Evolutionary conservation across 495 filamentous ascomycete species (phyloP).

Genomic region (Penicillium canescens): DNA sequence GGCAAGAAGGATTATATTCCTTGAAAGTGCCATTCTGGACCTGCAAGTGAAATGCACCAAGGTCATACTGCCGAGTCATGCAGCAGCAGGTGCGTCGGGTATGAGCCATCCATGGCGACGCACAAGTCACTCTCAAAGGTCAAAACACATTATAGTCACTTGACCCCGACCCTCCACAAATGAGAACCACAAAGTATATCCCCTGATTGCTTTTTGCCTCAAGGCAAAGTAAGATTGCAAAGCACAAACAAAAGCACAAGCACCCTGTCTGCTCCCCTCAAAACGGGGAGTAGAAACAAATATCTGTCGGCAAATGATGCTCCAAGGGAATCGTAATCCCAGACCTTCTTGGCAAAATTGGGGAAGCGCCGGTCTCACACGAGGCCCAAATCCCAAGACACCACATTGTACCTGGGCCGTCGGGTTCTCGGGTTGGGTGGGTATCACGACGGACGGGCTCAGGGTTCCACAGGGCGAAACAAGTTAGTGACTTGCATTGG

Average conservation of each 20-base stretch:
- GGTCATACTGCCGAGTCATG: neutral
- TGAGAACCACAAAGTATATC: neutral
- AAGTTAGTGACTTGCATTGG: conserved; percentile 10
- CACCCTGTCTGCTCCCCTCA: neutral
- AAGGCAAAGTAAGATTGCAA: neutral
- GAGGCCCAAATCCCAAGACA: neutral
- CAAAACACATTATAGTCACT: no score
- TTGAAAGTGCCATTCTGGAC: neutral
- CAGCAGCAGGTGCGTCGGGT: no score
- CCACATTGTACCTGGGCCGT: neutral
- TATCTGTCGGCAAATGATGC: neutral
- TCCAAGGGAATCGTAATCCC: no score
- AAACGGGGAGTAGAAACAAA: neutral
- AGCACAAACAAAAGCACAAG: neutral
- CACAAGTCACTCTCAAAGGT: no score
- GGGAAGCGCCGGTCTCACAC: neutral
- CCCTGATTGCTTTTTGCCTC: neutral
- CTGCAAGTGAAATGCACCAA: neutral
- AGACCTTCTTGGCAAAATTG: neutral
- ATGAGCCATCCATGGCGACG: no score
- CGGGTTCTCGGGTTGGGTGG: neutral
- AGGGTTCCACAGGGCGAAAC: conserved; percentile 8
- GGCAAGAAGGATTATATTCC: neutral
- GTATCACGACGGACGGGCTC: neutral
- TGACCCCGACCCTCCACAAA: neutral